Evolutionary conservation across 306 rosid genomes (phyloP).

Genomic region (Rosa lucieae): DNA sequence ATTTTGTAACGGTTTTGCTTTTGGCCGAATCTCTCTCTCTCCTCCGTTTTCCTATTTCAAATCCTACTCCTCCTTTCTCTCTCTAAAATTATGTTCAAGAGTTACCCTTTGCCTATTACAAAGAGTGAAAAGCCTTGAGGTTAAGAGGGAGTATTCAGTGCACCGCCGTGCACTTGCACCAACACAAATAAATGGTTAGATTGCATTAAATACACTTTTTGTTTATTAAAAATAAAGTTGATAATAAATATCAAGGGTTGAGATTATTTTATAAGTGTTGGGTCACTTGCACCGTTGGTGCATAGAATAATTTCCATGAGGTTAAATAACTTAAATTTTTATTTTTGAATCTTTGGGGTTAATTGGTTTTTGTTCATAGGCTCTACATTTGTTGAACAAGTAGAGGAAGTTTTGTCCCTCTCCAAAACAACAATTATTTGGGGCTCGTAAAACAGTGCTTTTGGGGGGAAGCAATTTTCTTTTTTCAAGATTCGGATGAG

Average conservation of each 20-base stretch:
- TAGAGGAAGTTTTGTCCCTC: not conserved
- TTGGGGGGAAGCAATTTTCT: not conserved
- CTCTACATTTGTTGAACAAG: not conserved
- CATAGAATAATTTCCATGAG: no score
- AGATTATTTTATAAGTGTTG: no score
- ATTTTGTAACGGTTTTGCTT: slow-evolving; percentile 25
- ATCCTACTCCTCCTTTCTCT: not conserved
- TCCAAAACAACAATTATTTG: not conserved
- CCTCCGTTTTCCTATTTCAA: not conserved
- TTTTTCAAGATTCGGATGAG: not conserved
- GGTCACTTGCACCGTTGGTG: no score
- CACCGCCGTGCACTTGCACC: no score
- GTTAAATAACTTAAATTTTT: no score
- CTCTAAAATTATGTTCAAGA: not conserved
- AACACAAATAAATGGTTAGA: no score
- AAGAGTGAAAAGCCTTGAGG: not conserved
- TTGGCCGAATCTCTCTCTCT: slow-evolving; percentile 4
- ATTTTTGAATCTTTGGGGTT: not conserved
- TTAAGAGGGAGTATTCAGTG: no score
- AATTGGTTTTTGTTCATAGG: not conserved
- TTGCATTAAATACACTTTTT: no score
- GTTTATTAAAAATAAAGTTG: no score
- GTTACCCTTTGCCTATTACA: not conserved
- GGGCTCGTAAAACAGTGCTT: not conserved
- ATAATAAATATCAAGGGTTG: no score